Evolutionary conservation across 208 protist species (phyloP).

Genomic region (Acanthamoeba healyi): DNA sequence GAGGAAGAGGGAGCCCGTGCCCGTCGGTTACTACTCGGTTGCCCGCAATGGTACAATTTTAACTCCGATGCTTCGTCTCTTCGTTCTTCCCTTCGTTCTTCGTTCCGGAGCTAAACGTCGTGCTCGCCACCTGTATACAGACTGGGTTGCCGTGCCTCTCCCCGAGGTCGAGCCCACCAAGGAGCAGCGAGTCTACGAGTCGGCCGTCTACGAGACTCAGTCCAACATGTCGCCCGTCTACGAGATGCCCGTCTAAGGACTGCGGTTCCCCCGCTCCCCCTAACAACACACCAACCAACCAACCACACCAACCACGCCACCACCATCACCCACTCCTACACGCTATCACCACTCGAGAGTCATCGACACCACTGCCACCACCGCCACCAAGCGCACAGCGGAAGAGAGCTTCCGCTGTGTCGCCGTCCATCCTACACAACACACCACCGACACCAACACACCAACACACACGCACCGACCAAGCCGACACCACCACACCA

Average conservation of each 20-base stretch:
- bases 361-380: neutral
- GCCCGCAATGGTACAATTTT: constrained; percentile 16
- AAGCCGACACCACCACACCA: too few species aligned
- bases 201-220: constrained; percentile 22
- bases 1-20: neutral
- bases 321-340: neutral
- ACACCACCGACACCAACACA: neutral
- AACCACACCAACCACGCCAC: neutral
- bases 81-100: neutral
- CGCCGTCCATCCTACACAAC: neutral
- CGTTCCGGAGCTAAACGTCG: neutral
- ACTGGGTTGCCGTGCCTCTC: constrained; percentile 23
- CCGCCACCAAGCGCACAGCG: neutral
- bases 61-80: neutral
- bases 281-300: neutral
- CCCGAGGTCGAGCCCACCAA: neutral
- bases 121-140: neutral
- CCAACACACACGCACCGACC: too few species aligned
- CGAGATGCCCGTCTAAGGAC: constrained; percentile 4
- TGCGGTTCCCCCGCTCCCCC: neutral
- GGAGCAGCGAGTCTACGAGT: constrained; percentile 41
- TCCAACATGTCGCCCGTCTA: constrained; percentile 53
- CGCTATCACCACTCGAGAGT: neutral
- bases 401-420: constrained; percentile 7
- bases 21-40: constrained; percentile 38